Percentiles rank a stretch among this genome's conserved stretches.
phyloP scores from a whole-genome alignment of 208 protist species.

The Trypanosoma lewisi region DNA sequence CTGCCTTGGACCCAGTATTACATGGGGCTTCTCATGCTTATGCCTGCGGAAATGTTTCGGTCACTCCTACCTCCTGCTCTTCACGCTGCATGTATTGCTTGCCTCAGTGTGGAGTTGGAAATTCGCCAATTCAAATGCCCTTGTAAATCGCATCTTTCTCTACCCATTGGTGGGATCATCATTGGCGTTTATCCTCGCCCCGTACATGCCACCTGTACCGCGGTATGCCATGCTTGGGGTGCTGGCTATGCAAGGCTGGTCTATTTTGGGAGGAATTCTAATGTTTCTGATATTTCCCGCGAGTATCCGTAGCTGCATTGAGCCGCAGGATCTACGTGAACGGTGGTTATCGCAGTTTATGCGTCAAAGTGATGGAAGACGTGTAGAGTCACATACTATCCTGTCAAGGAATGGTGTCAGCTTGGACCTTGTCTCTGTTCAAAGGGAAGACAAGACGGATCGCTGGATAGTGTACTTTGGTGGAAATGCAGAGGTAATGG shows the following conservation, averaged over 20 bases:
- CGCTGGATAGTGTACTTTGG: slow-evolving; percentile 79
- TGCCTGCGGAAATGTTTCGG: slow-evolving; percentile 25
- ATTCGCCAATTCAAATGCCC: neutral
- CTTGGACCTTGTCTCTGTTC: slow-evolving; percentile 54
- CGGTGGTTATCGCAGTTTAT: slow-evolving; percentile 19
- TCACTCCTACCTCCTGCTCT: slow-evolving; percentile 18
- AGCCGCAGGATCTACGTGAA: slow-evolving; percentile 38
- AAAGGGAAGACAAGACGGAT: slow-evolving; percentile 27
- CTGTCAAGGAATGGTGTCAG: slow-evolving; percentile 21
- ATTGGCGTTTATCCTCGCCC: neutral
- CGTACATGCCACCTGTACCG: slow-evolving; percentile 9
- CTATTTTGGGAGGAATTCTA: slow-evolving; percentile 37
- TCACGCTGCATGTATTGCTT: slow-evolving; percentile 31
- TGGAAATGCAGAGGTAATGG: slow-evolving; percentile 79
- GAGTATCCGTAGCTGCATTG: slow-evolving; percentile 30
- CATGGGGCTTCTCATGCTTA: slow-evolving; percentile 37
- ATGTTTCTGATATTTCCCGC: slow-evolving; percentile 64
- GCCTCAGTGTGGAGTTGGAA: slow-evolving; percentile 20
- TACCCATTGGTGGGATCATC: slow-evolving; percentile 7
- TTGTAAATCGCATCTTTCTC: slow-evolving; percentile 22
- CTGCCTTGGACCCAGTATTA: slow-evolving; percentile 25
- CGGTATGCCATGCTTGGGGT: slow-evolving; percentile 7
- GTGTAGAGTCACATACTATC: slow-evolving; percentile 25
- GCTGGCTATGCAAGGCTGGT: slow-evolving; percentile 47
- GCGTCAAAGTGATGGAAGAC: slow-evolving; percentile 12